These are phyloP conservation scores for Gillenia trifoliata DNA, from an alignment of 306 rosid species.

Conservation along the genomic window DNA sequence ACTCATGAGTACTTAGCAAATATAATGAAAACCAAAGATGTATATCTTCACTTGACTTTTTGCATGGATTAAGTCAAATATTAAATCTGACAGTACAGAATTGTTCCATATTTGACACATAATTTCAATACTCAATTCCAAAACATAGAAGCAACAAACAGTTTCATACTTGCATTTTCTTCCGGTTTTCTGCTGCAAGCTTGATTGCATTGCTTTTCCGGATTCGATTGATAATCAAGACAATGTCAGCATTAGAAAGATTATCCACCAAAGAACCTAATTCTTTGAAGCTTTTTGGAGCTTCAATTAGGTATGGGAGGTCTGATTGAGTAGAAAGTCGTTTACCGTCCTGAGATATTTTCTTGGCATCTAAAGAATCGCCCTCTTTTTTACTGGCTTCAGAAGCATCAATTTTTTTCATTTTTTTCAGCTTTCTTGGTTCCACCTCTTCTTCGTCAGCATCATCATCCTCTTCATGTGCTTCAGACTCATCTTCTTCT, in stretches of 20 bases:
- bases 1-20: background rate
- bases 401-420: conserved; percentile 24
- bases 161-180: conserved; percentile 76
- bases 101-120: background rate
- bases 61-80: background rate
- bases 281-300: conserved; percentile 75
- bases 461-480: conserved; percentile 21
- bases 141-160: conserved; percentile 5
- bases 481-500: conserved; percentile 32
- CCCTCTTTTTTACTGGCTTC: conserved; percentile 30
- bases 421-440: conserved; percentile 14
- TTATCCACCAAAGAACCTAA: conserved; percentile 51
- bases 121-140: conserved; percentile 5
- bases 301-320: conserved; percentile 82
- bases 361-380: conserved; percentile 36
- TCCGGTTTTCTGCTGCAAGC: conserved; percentile 78
- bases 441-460: conserved; percentile 24
- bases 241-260: conserved; percentile 48
- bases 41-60: background rate
- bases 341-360: conserved; percentile 38
- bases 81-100: background rate
- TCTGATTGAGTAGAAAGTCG: conserved; percentile 35
- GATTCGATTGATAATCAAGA: conserved; percentile 70
- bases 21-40: background rate
- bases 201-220: conserved; percentile 80